Percentiles rank a stretch among this genome's conserved stretches.
phyloP scores from a whole-genome alignment of 129 eudicot genomes.

The Pseudognaphalium luteoalbum region DNA sequence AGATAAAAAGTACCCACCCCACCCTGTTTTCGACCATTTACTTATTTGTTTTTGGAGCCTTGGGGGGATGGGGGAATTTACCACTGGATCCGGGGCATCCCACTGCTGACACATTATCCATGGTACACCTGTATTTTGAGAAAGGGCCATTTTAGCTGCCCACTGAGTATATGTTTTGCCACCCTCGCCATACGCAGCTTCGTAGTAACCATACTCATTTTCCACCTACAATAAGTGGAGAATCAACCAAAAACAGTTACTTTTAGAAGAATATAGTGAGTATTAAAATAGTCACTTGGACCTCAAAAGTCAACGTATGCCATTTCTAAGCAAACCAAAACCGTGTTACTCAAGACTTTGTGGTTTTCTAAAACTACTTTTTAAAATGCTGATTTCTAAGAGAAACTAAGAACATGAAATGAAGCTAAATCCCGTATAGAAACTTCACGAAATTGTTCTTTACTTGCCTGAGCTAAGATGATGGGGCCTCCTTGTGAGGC shows the following conservation, averaged over 20 bases:
- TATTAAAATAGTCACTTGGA: neutral
- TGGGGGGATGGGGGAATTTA: slow-evolving; percentile 25
- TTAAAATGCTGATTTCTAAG: neutral
- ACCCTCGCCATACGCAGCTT: slow-evolving; percentile 79
- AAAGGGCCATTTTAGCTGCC: slow-evolving; percentile 96
- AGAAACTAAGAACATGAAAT: neutral
- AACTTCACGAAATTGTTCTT: neutral
- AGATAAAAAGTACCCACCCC: too few species aligned
- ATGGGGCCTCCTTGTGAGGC: slow-evolving; percentile 99
- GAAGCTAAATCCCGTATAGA: neutral
- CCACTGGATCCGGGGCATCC: slow-evolving; percentile 93
- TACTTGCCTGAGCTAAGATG: slow-evolving; percentile 90
- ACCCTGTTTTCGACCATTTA: too few species aligned
- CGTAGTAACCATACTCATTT: slow-evolving; percentile 92
- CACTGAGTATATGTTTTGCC: slow-evolving; percentile 82
- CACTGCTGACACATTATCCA: slow-evolving; percentile 99
- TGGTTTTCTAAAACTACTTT: neutral
- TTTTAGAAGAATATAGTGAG: neutral
- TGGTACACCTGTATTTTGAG: slow-evolving; percentile 88
- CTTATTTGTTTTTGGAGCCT: too few species aligned
- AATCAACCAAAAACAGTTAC: slow-evolving; percentile 6
- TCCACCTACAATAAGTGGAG: slow-evolving; percentile 55
- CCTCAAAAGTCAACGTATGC: slow-evolving; percentile 2
- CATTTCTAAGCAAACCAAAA: neutral
- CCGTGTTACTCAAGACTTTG: neutral